Base-by-base conservation (phyloP, 345 rosid species). In the Erysimum cheiranthoides region DNA sequence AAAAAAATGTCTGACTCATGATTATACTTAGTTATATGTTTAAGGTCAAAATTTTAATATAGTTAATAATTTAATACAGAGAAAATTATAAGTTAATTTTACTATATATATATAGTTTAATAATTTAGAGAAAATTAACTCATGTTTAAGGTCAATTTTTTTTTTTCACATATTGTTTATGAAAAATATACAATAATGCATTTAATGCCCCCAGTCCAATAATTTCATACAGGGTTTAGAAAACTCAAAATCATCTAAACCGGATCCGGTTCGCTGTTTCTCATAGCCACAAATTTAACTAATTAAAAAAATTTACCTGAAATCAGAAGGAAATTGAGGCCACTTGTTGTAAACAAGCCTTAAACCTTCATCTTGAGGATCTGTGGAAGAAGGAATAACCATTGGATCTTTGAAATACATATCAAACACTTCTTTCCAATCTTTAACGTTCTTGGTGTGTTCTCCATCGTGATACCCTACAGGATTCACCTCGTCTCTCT, bases 351-450 rank as follows among this genome's bases (percentile, higher is more conserved):
- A 62, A 81, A 83, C 80, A 17, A 61, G 75, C 30, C 66, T 73
- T 35, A 86, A 60, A 31, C 71, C 82, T 27, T 77, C 31, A 61
- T 83, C 89, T 36, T 82, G 66, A 30, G 71, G 85, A 7, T 81
- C 77, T 12, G 61, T 70, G 1, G 86, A 82, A 47, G 89, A 88
- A 13, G 90, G 89, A 31, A 88, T 10, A 11, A 82, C 5, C 14
- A 83, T 82, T 0, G 91, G 88, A 64, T 90, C 84, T 59, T 83
- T 80, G 36, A 82, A 61, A 54, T 76, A 76, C 43, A 84, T 46
- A 75, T 90, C 91, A 42, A 90, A 90, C 5, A 88, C 88, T 70
- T 90, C 88, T 64, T 83, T 86, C 90, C 86, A 90, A 64, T 86
- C 90, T 79, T 86, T 87, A 6, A 86, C 83, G 57, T 85, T 89